Evolutionary conservation across 495 filamentous ascomycete species (phyloP).

Genomic region (Aspergillus diversus): DNA sequence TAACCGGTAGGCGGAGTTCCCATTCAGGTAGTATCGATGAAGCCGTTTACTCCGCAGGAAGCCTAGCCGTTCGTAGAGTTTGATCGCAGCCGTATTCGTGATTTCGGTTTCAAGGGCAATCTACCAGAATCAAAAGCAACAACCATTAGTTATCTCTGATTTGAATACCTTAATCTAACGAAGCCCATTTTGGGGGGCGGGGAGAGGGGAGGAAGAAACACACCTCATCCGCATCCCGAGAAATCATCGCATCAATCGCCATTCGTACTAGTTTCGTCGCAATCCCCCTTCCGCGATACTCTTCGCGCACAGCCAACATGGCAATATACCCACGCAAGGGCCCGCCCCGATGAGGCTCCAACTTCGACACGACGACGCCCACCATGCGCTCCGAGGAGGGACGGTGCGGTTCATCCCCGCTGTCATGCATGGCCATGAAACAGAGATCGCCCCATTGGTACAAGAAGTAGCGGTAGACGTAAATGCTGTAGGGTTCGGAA

Average conservation of each 20-base stretch:
- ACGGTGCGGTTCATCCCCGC: not conserved
- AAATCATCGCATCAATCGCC: conserved; percentile 91
- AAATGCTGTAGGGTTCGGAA: conserved; percentile 98
- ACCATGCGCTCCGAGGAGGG: conserved; percentile 53
- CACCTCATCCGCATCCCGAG: conserved; percentile 84
- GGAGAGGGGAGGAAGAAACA: conserved; percentile 14
- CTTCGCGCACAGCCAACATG: conserved; percentile 87
- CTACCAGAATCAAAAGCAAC: conserved; percentile 34
- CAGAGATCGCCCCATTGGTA: conserved; percentile 98
- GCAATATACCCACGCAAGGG: conserved; percentile 94
- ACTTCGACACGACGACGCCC: conserved; percentile 94
- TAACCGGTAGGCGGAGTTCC: conserved; percentile 89
- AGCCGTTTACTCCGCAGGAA: conserved; percentile 92
- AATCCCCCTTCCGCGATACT: conserved; percentile 83
- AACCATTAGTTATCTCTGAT: not conserved
- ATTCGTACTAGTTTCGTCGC: conserved; percentile 85
- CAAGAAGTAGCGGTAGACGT: conserved; percentile 98
- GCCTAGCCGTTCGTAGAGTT: conserved; percentile 89
- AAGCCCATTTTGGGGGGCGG: not conserved
- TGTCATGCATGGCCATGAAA: conserved; percentile 76
- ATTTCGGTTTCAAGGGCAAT: conserved; percentile 97
- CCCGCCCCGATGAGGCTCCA: conserved; percentile 82
- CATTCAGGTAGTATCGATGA: conserved; percentile 96
- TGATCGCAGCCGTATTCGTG: conserved; percentile 88
- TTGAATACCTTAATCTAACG: not conserved